These are phyloP conservation scores for Penicillium arizonense DNA, from an alignment of 495 filamentous ascomycete species.

Conservation along the genomic window DNA sequence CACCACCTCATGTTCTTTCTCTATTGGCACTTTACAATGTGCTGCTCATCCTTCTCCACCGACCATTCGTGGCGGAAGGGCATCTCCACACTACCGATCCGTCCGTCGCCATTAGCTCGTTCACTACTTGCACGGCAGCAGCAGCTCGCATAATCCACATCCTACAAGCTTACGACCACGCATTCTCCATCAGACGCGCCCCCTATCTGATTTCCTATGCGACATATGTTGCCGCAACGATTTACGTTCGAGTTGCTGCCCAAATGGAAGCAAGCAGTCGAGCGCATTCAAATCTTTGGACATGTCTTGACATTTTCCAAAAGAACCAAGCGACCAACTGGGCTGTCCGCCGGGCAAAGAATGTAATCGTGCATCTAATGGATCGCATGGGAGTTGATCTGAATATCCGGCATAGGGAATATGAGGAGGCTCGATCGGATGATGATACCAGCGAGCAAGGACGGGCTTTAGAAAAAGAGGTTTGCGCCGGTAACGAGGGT, in stretches of 20 bases:
- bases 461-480: background rate
- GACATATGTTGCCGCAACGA: slow-evolving; percentile 16
- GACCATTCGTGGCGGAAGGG: slow-evolving; percentile 19
- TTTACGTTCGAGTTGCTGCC: slow-evolving; percentile 28
- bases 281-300: slow-evolving; percentile 25
- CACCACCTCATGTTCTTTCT: slow-evolving; percentile 19
- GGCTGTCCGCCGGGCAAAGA: slow-evolving; percentile 29
- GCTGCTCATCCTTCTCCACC: slow-evolving; percentile 24
- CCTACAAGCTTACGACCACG: slow-evolving; percentile 9
- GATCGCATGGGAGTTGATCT: slow-evolving; percentile 29
- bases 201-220: slow-evolving; percentile 25
- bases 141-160: slow-evolving; percentile 20
- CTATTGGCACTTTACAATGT: slow-evolving; percentile 22
- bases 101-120: slow-evolving; percentile 6
- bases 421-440: background rate
- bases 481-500: background rate
- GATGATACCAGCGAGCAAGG: background rate
- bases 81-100: slow-evolving; percentile 13
- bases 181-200: slow-evolving; percentile 15
- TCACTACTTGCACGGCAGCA: slow-evolving; percentile 21
- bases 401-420: background rate
- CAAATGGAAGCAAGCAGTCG: slow-evolving; percentile 27
- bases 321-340: slow-evolving; percentile 32
- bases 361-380: slow-evolving; percentile 33
- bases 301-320: slow-evolving; percentile 27